phyloP scores from a whole-genome alignment of 208 protist species.

The Acanthamoeba healyi region DNA sequence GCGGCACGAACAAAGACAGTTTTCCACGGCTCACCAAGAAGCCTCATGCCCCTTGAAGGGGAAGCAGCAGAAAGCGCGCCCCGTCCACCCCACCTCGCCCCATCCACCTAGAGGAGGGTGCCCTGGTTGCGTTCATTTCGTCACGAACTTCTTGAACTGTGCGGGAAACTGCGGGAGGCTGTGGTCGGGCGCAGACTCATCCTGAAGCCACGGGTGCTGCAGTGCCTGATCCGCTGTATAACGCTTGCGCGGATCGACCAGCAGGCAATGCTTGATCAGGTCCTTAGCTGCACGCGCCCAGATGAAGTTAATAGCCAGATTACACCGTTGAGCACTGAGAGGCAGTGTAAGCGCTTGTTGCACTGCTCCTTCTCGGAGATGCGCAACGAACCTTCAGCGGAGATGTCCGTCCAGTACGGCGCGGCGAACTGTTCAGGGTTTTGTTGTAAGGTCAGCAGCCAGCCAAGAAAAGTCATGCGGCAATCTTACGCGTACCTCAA shows the following conservation, averaged over 20 bases:
- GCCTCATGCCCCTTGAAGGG: no score
- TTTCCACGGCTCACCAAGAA: no score
- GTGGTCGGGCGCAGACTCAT: not conserved
- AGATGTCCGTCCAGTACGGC: slow-evolving; percentile 34
- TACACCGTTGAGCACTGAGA: not conserved
- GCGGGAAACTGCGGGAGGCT: not conserved
- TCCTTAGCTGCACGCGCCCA: slow-evolving; percentile 73
- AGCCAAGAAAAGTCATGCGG: slow-evolving; percentile 11
- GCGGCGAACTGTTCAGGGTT: not conserved
- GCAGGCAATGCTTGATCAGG: slow-evolving; percentile 85
- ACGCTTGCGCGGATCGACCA: slow-evolving; percentile 82
- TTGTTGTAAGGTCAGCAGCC: not conserved
- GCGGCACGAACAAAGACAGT: no score
- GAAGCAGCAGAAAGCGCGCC: no score
- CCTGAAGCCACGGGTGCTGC: slow-evolving; percentile 84
- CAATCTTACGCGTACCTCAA: slow-evolving; percentile 80
- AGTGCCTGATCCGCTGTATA: slow-evolving; percentile 84
- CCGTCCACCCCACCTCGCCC: no score
- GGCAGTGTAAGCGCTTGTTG: not conserved
- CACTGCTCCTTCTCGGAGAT: not conserved
- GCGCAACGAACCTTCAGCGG: not conserved
- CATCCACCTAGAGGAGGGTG: not conserved
- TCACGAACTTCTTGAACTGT: slow-evolving; percentile 14
- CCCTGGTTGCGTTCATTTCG: not conserved
- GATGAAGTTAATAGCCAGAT: not conserved